Evolutionary conservation across 768 basidiomycete species (phyloP), one percentile per base, ranked within the genome.

Genomic region (Russula foetens): DNA sequence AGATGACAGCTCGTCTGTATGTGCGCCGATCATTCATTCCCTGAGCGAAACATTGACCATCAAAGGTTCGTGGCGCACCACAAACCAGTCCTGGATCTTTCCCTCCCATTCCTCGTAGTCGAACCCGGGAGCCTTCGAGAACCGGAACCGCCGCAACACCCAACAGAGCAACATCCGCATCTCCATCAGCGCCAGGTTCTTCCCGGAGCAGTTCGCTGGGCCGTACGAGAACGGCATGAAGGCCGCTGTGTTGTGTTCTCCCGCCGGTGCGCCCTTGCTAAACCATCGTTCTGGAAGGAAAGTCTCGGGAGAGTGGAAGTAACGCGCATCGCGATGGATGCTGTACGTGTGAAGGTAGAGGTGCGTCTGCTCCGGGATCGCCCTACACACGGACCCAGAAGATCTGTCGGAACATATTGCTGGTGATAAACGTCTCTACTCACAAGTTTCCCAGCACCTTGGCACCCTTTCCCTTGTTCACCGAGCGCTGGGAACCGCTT

Each of bases 161-260:
- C 71, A 44, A 41, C 73, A 74, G 15, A 75, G 59, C 24, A 76
- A 61, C 70, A 75, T 72, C 11, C 75, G 66, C 71, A 78, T 72
- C 65, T 78, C 75, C 66, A 71, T 69, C 64, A 69, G 64, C 21
- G 77, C 78, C n/a, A 79, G 69, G 45, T 70, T 74, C 65, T 75
- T 76, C 3, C 78, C 78, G 0, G 72, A 74, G 48, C 78, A 79
- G 39, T 68, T 75, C 8, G 71, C 66, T 17, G 77, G 75, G 4
- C 79, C 78, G 11, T 68, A 58, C 5, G 77, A 78, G 64, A 78
- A 78, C 0, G 78, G 76, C 31, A 76, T 70, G 62, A 76, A 78
- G 24, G 75, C 75, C 4, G 64, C 39, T 4, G 69, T 48, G 58
- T 75, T 64, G 62, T 69, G 70, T 29, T 51, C 59, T 39, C 69